Base-by-base conservation (phyloP, 2,329 filamentous ascomycete genomes). In the Monilinia fructicola region DNA sequence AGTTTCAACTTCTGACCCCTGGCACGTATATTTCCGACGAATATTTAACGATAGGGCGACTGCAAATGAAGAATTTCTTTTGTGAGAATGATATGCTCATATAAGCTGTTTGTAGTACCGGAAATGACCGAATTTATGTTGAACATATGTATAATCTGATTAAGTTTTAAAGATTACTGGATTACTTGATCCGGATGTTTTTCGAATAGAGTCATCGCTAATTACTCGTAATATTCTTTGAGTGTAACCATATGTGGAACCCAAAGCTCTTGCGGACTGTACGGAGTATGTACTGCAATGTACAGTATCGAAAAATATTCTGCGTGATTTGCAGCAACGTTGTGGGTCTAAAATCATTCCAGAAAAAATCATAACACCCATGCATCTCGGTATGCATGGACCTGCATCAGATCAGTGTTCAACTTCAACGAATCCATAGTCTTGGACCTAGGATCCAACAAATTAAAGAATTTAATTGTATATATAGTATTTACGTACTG, bases 341-440 rank as follows among this genome's bases (percentile, higher is more conserved):
- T 14, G n/a, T 18, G 28, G n/a, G 44, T 50, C 28, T 50, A 54
- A 52, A n/a, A 38, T 50, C 28, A 38, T 50, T 50, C 58, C 23
- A 50, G 58, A 60, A 60, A 44, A 50, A 38, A 61, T 50, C 44
- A 50, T 9, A 6, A 50, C 44, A 50, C 44, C 28, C 28, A 50
- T 52, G 58, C 44, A 50, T 50, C 4, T n/a, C 21, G 44, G 28
- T 31, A 38, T 60, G n/a, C 14, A 60, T 28, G 56, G 44, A 35
- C 28, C 28, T 38, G 35, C 44, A 2, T 38, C 44, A 60, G 28
- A 60, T n/a, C 44, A 18, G 28, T 60, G 44, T 60, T 23, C 16
- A 28, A 31, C 42, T 23, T 48, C 31, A 18, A 48, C 21, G 18
- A 53, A 31, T 16, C 14, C 50, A 46, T 14, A 14, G 12, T 1